Conservation (phyloP, 75 land plant genomes). For the Cunninghamia lanceolata region DNA sequence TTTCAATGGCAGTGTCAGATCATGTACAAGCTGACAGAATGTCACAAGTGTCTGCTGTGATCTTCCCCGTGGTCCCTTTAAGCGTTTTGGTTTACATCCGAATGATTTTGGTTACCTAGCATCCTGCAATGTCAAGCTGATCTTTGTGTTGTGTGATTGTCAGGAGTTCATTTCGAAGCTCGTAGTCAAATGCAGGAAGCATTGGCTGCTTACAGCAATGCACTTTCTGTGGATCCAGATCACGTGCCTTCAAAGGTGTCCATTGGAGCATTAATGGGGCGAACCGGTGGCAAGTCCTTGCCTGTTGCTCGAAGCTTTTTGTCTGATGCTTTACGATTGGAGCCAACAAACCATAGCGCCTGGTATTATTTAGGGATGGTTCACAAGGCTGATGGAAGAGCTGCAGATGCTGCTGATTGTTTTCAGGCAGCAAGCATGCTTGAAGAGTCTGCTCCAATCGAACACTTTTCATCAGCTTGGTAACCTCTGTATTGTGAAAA, state of each 20-base stretch:
- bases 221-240: constrained; percentile 50
- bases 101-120: constrained; percentile 2
- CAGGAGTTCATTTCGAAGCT: constrained; percentile 70
- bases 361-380: constrained; percentile 87
- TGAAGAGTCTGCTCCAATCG: constrained; percentile 86
- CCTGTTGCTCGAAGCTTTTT: constrained; percentile 78
- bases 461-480: constrained; percentile 41
- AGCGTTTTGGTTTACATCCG: not conserved
- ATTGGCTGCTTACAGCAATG: constrained; percentile 59
- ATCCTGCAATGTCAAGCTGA: constrained; percentile 10
- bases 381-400: constrained; percentile 61
- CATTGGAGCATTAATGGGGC: constrained; percentile 55
- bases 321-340: constrained; percentile 78
- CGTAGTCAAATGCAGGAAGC: constrained; percentile 58
- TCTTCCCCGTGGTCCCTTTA: not conserved
- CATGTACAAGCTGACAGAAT: not conserved
- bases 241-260: constrained; percentile 72
- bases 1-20: not conserved
- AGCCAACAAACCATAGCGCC: constrained; percentile 75
- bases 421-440: constrained; percentile 86
- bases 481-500: not conserved
- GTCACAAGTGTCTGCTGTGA: not conserved
- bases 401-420: constrained; percentile 77
- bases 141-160: constrained; percentile 7
- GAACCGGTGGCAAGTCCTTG: constrained; percentile 45